Conservation (phyloP, 768 basidiomycete species). For the Tricholomella constricta region DNA sequence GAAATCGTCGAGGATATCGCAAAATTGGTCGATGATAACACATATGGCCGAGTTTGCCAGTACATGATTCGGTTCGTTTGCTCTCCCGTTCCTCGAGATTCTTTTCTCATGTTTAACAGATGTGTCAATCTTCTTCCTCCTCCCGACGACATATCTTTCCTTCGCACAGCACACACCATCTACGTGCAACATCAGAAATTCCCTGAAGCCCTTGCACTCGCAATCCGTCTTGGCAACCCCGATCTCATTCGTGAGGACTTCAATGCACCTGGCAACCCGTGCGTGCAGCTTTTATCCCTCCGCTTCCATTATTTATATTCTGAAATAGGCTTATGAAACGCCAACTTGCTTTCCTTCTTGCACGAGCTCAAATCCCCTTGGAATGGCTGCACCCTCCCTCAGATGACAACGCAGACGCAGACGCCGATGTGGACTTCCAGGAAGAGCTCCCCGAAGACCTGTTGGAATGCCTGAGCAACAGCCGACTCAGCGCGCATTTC, state of each 20-base stretch:
- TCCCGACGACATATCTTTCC: conserved; percentile 89
- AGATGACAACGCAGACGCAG: conserved; percentile 51
- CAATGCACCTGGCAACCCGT: conserved; percentile 86
- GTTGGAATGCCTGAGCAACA: conserved; percentile 83
- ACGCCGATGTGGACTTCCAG: conserved; percentile 54
- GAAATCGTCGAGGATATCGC: conserved; percentile 84
- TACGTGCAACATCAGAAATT: conserved; percentile 87
- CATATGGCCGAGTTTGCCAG: conserved; percentile 85
- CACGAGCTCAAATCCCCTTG: conserved; percentile 86
- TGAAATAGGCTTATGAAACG: conserved; percentile 78
- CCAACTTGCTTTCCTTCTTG: conserved; percentile 92
- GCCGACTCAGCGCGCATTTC: conserved; percentile 82
- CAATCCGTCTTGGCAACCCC: conserved; percentile 81
- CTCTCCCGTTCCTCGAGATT: not conserved
- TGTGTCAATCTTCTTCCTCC: conserved; percentile 90
- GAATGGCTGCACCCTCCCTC: conserved; percentile 79
- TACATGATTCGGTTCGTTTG: conserved; percentile 88
- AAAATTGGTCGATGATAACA: conserved; percentile 82
- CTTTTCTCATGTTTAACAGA: conserved; percentile 34
- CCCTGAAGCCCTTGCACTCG: conserved; percentile 87
- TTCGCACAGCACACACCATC: conserved; percentile 84
- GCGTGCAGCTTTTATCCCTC: conserved; percentile 31
- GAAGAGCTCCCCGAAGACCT: conserved; percentile 81
- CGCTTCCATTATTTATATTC: not conserved
- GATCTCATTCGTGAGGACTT: conserved; percentile 86